Percentiles rank a stretch among this genome's conserved stretches.
These are phyloP conservation scores for Hylodesmum podocarpum DNA, from an alignment of 306 rosid genomes.

Conservation along the genomic window DNA sequence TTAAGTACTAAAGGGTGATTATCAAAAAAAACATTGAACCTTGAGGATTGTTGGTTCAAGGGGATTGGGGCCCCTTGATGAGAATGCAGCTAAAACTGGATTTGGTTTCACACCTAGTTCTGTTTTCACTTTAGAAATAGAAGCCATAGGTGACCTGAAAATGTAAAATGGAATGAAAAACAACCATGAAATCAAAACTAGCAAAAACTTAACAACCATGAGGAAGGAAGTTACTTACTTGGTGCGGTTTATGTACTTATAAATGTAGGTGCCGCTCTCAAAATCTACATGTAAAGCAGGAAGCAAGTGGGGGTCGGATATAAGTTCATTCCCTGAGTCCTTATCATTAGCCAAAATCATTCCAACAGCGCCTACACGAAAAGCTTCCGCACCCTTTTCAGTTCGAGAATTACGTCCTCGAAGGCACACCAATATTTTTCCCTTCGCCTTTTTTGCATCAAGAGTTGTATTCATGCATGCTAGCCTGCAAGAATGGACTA, in stretches of 20 bases:
- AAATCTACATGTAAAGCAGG: constrained; percentile 51
- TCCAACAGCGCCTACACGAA: constrained; percentile 58
- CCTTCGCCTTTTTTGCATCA: constrained; percentile 55
- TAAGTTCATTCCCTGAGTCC: not conserved
- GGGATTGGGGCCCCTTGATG: constrained; percentile 68
- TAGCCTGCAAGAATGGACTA: constrained; percentile 31
- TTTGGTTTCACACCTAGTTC: constrained; percentile 40
- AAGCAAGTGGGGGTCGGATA: constrained; percentile 49
- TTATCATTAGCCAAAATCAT: constrained; percentile 56
- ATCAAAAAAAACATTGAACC: constrained; percentile 37
- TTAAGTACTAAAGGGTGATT: not conserved
- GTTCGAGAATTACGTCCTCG: constrained; percentile 31
- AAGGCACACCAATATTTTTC: constrained; percentile 62
- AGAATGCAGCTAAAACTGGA: constrained; percentile 65
- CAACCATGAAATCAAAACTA: not conserved
- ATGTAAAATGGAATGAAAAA: not conserved
- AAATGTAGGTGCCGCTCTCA: constrained; percentile 38
- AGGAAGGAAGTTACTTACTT: constrained; percentile 38
- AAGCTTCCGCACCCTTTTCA: constrained; percentile 38
- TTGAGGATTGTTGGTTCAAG: constrained; percentile 53
- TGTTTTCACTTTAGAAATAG: constrained; percentile 43
- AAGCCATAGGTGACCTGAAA: constrained; percentile 55
- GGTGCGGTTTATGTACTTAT: constrained; percentile 44
- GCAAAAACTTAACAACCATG: not conserved
- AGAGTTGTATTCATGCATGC: constrained; percentile 41